A percentile compares a stretch with the other conserved stretches of the same genome.
phyloP scores from a whole-genome alignment of 192 early-diverging fungal genomes.

The Coemansia sp. region DNA sequence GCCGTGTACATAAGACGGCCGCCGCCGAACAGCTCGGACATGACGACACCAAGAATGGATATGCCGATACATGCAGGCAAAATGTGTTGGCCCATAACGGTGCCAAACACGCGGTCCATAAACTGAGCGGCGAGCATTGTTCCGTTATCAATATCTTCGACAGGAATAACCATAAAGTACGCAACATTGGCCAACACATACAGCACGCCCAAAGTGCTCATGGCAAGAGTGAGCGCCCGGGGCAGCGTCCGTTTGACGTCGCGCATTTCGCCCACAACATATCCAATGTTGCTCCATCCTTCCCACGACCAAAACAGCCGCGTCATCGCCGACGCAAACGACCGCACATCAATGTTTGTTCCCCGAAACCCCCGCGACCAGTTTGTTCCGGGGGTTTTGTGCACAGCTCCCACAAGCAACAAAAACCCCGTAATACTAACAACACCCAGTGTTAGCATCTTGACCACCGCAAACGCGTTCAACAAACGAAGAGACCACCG shows the following conservation, averaged over 20 bases:
- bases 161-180: conserved; percentile 72
- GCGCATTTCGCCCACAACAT: conserved; percentile 77
- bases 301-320: conserved; percentile 57
- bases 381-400: conserved; percentile 41
- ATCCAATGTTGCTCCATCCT: conserved; percentile 74
- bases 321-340: conserved; percentile 56
- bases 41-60: conserved; percentile 55
- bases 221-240: conserved; percentile 68
- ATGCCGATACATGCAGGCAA: conserved; percentile 55
- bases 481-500: conserved; percentile 61
- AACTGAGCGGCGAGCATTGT: conserved; percentile 62
- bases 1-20: conserved; percentile 55
- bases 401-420: conserved; percentile 57
- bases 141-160: conserved; percentile 63
- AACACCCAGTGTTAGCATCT: conserved; percentile 63
- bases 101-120: conserved; percentile 57
- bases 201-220: conserved; percentile 64
- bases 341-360: conserved; percentile 52
- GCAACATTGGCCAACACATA: conserved; percentile 80
- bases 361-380: conserved; percentile 66
- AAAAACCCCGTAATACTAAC: conserved; percentile 70
- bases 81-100: conserved; percentile 49
- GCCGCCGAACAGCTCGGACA: conserved; percentile 53
- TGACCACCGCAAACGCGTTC: conserved; percentile 68
- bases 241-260: conserved; percentile 76